Conservation (phyloP, 306 rosid species). For the Heteromeles arbutifolia region DNA sequence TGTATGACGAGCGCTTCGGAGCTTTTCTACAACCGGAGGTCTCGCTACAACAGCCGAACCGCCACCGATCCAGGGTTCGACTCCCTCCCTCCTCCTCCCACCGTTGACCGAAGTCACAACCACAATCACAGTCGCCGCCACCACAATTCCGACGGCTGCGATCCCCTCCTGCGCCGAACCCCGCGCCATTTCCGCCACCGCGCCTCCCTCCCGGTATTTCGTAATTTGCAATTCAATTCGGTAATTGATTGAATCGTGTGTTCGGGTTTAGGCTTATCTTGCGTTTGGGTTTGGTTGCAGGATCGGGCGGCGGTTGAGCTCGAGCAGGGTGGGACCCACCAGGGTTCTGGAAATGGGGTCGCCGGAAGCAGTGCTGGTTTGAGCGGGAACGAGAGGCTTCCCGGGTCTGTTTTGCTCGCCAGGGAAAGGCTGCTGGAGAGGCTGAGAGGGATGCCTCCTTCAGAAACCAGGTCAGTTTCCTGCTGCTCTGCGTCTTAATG, state of each 20-base stretch:
- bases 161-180: conserved; percentile 38
- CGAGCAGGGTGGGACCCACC: conserved; percentile 25
- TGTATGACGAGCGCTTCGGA: conserved; percentile 98
- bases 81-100: conserved; percentile 10
- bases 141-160: conserved; percentile 32
- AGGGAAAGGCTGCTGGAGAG: conserved; percentile 81
- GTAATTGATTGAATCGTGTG: not conserved
- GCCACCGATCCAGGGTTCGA: conserved; percentile 37
- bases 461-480: conserved; percentile 49
- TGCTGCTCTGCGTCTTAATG: not conserved
- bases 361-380: conserved; percentile 22
- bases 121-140: conserved; percentile 12
- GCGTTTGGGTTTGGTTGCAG: conserved; percentile 23
- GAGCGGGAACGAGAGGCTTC: conserved; percentile 56
- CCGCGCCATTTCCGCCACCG: conserved; percentile 41
- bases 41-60: conserved; percentile 63
- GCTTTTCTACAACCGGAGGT: conserved; percentile 62
- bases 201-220: conserved; percentile 23
- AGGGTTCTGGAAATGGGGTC: conserved; percentile 22
- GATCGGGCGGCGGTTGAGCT: conserved; percentile 40
- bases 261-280: not conserved
- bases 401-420: conserved; percentile 72
- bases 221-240: not conserved
- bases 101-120: conserved; percentile 12
- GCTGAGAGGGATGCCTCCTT: conserved; percentile 60